Conservation (phyloP, 2,329 filamentous ascomycete genomes). For the Cercospora sp. region DNA sequence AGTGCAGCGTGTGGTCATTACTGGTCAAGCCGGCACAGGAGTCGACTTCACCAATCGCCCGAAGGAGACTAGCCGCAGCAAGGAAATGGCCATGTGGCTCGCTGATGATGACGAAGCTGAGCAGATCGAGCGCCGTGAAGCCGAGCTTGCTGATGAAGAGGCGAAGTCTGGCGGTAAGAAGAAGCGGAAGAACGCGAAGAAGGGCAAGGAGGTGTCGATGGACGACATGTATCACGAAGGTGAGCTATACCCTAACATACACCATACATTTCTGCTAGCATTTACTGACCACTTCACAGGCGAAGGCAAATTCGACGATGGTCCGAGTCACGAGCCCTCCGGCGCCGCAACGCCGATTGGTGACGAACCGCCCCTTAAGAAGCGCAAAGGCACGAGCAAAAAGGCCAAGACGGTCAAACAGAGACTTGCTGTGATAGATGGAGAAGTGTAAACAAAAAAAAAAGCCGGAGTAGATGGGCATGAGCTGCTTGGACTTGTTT, state of each 20-base stretch:
- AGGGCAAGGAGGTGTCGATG: slow-evolving; percentile 64
- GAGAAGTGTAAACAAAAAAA: slow-evolving; percentile 32
- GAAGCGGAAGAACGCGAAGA: slow-evolving; percentile 58
- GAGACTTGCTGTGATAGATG: slow-evolving; percentile 51
- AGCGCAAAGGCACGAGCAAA: slow-evolving; percentile 56
- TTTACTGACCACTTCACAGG: slow-evolving; percentile 56
- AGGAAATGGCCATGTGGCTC: slow-evolving; percentile 98
- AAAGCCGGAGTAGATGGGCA: background rate
- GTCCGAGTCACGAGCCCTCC: slow-evolving; percentile 75
- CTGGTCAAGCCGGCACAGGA: slow-evolving; percentile 72
- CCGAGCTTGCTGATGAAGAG: slow-evolving; percentile 72
- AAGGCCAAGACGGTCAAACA: slow-evolving; percentile 55
- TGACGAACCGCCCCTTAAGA: slow-evolving; percentile 52
- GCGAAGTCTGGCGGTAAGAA: slow-evolving; percentile 53
- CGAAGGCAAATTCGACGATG: slow-evolving; percentile 95
- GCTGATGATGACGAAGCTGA: slow-evolving; percentile 96
- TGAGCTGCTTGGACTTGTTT: background rate
- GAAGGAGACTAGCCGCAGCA: slow-evolving; percentile 90
- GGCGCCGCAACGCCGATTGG: slow-evolving; percentile 79
- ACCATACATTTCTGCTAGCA: background rate
- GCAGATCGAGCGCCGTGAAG: slow-evolving; percentile 88
- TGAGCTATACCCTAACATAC: slow-evolving; percentile 42
- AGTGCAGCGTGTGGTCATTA: slow-evolving; percentile 95
- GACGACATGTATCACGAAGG: slow-evolving; percentile 99
- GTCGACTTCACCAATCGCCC: slow-evolving; percentile 84